Evolutionary conservation across 345 rosid species (phyloP), one percentile per base, ranked within the genome.

Genomic region (Syzygium aqueum): DNA sequence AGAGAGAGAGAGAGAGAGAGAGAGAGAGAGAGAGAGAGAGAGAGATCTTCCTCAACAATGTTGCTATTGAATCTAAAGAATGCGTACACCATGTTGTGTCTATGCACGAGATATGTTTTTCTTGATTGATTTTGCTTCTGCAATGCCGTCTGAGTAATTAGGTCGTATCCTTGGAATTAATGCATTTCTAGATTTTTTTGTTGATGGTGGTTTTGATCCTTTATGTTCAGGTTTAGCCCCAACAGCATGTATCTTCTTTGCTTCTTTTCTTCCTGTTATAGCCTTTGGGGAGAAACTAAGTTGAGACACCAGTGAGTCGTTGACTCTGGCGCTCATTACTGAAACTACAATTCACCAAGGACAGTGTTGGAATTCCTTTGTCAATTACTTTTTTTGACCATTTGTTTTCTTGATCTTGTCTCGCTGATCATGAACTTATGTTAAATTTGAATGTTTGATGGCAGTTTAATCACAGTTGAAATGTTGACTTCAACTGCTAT

Each of bases 261-360:
- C 99, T 40, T 96, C 97, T 33, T 91, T 96, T 59, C 96, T 95
- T 90, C 97, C 96, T 46, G 98, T 95, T 49, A 93, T 96, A 85
- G 99, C 96, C 77, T 96, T 4, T 4, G 43, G 43, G 43, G 5
- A 40, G 43, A 12, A 50, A 50, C 51, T 50, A 50, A 50, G 51
- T 50, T 3, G 51, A 50, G 51, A 50, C 11, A 50, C 51, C 11
- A 49, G 51, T 50, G 51, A 61, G 73, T 52, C 22, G 37, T 84
- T 40, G 37, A n/a, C 65, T 54, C 46, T 85, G 51, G 53, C 17
- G 21, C 77, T 19, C 13, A 51, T n/a, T 22, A 14, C 15, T 40
- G 43, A 40, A 40, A 40, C 43, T 40, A 40, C 43, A 40, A 40
- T 4, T 40, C 43, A 40, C 16, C 0, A 15, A 51, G 17, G 53